Conservation (phyloP, 2,329 filamentous ascomycete genomes). For the Pestalotiopsis sp. region DNA sequence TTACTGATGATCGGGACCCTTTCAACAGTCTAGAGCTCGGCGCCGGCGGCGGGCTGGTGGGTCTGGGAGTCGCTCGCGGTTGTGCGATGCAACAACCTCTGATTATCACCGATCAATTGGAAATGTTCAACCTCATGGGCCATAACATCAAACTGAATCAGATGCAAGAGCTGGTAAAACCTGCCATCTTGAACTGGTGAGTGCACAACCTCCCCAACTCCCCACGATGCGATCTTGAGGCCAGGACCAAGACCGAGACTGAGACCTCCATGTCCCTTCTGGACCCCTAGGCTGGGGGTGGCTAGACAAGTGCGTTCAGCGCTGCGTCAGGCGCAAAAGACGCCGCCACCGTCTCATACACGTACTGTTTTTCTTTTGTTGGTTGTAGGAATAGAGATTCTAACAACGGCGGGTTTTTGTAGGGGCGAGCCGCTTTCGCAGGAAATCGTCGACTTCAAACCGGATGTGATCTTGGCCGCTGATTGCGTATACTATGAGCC, state of each 20-base stretch:
- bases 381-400: conserved; percentile 8
- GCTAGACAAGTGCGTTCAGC: not conserved
- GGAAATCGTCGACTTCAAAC: conserved; percentile 57
- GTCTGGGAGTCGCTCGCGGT: conserved; percentile 61
- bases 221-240: not conserved
- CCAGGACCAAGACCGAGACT: not conserved
- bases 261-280: not conserved
- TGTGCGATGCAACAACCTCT: conserved; percentile 60
- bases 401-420: conserved; percentile 18
- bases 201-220: conserved; percentile 28
- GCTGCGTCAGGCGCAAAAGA: not conserved
- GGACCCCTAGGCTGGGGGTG: not conserved
- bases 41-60: conserved; percentile 87
- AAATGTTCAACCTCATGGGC: conserved; percentile 85
- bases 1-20: not conserved
- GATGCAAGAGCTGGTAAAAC: conserved; percentile 63
- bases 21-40: conserved; percentile 71
- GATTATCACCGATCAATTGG: conserved; percentile 82
- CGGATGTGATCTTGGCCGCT: conserved; percentile 86
- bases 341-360: not conserved
- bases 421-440: conserved; percentile 65
- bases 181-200: conserved; percentile 81
- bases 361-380: not conserved
- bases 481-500: conserved; percentile 98
- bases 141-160: conserved; percentile 84